A percentile compares a stretch with the other conserved stretches of the same genome.
phyloP scores from a whole-genome alignment of 345 rosid species.

The Eucalyptus erythrocorys region DNA sequence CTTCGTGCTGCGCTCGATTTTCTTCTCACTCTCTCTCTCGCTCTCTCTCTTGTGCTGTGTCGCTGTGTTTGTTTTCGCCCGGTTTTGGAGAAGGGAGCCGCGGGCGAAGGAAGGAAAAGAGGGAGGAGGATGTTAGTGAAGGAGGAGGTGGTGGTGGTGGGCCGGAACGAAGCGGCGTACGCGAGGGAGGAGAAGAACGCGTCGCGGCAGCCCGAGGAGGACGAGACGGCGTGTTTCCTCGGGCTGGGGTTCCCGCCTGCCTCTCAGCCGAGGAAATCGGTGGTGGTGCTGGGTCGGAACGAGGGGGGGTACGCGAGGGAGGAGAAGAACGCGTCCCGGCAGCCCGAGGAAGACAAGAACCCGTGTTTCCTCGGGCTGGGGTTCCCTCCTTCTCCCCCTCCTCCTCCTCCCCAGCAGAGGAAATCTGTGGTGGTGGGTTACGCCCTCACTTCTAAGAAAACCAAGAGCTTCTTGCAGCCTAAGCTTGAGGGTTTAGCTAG shows the following conservation, averaged over 20 bases:
- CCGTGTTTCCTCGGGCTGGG: conserved; percentile 1
- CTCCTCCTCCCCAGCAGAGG: conserved; percentile 5
- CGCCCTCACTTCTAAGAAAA: conserved; percentile 76
- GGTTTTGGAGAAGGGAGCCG: background rate
- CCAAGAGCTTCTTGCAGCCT: conserved; percentile 71
- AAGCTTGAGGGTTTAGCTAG: conserved; percentile 66
- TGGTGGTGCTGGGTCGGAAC: background rate
- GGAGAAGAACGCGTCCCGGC: conserved; percentile 4
- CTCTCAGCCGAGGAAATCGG: background rate
- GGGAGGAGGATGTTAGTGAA: background rate
- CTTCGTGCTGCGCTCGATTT: background rate
- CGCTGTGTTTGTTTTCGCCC: background rate
- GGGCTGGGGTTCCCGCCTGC: conserved; percentile 1
- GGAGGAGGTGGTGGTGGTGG: background rate
- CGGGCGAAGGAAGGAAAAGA: background rate
- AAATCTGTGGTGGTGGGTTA: conserved; percentile 55
- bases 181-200: conserved; percentile 11
- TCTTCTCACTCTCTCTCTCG: background rate
- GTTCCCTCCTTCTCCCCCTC: background rate
- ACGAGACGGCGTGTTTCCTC: background rate
- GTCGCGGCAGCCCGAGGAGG: background rate
- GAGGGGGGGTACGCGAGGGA: background rate
- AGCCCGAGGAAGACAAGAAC: background rate
- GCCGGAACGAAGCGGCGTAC: background rate
- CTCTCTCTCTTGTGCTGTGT: background rate